Conservation (phyloP, 139 green algal genomes). For the Diplosphaera chodatii region DNA sequence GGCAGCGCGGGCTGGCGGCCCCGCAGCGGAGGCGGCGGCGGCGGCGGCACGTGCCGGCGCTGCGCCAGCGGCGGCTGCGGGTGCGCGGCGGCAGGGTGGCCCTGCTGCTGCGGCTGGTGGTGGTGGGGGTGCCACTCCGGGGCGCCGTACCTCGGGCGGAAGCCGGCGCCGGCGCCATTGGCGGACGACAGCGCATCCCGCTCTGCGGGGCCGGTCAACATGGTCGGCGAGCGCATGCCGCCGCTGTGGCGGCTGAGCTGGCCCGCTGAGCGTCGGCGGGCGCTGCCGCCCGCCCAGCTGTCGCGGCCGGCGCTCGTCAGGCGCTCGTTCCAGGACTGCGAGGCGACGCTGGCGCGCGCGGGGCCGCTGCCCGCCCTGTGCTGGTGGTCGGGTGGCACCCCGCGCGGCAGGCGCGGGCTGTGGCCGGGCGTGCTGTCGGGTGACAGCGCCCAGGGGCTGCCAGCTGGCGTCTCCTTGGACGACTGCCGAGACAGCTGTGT, state of each 20-base stretch:
- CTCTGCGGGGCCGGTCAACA: too few species aligned
- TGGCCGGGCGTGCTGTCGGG: not conserved
- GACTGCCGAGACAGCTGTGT: not conserved
- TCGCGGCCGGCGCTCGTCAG: not conserved
- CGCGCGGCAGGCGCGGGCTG: not conserved
- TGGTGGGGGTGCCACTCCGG: not conserved
- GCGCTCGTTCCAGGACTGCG: not conserved
- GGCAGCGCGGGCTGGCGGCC: not conserved
- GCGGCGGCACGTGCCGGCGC: too few species aligned
- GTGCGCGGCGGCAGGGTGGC: too few species aligned
- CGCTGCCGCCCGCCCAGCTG: too few species aligned
- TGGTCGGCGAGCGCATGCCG: not conserved
- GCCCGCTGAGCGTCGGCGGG: too few species aligned
- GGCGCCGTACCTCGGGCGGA: too few species aligned
- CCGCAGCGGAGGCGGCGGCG: too few species aligned
- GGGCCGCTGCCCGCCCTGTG: too few species aligned
- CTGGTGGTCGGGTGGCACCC: too few species aligned
- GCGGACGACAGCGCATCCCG: too few species aligned
- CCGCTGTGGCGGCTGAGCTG: not conserved
- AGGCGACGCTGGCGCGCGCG: not conserved
- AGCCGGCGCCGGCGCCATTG: too few species aligned
- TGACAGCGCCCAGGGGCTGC: not conserved
- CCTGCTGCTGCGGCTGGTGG: not conserved
- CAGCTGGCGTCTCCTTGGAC: not conserved
- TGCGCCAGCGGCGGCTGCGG: too few species aligned